Base-by-base conservation (phyloP, 2,329 filamentous ascomycete species). In the Madurella fahalii region DNA sequence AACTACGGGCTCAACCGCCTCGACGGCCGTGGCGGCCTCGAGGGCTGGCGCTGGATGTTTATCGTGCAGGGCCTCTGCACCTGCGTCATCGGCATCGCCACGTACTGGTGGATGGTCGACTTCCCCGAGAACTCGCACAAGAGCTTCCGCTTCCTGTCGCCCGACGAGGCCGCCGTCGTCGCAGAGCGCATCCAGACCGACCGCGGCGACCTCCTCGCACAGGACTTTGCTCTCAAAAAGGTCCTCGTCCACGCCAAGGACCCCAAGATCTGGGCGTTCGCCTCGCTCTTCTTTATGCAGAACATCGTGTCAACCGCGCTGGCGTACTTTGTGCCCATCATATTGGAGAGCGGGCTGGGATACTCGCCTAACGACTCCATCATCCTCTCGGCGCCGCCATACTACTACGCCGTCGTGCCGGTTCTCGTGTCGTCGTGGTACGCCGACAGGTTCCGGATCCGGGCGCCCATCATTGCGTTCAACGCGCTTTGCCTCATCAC, bases 71-170 rank as follows among this genome's bases (percentile, higher is more conserved):
- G 85, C 0, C 63, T 80, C 9, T 81, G 87, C 60, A 77, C 84
- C 4, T 76, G 77, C 56, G 68, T 82, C 18, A 69, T 88, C 17
- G 84, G 84, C 2, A 62, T 85, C 31, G 54, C 77, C 12, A 86
- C 84, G 0, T 87, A 83, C 63, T 85, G 83, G 75, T 87, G 84
- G 84, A 86, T 88, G 71, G 74, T 87, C 41, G 83, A 87, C 63
- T 87, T 88, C 58, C 84, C 84, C 0, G 84, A 87, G 61, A 74
- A 82, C 25, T 75, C 81, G 1, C 73, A 81, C 50, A 69, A 69
- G 12, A 83, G 79, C 48, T 78, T 82, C 59, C 72, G 66, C 61
- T 88, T 87, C 63, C 72, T 87, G 18, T 77, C 74, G 2, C 64
- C 74, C 8, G 70, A 75, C 16, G 84, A 87, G 65, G 77, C 79